These are phyloP conservation scores for Musa troglodytarum DNA, from an alignment of 176 grass and related monocot species.

Conservation along the genomic window DNA sequence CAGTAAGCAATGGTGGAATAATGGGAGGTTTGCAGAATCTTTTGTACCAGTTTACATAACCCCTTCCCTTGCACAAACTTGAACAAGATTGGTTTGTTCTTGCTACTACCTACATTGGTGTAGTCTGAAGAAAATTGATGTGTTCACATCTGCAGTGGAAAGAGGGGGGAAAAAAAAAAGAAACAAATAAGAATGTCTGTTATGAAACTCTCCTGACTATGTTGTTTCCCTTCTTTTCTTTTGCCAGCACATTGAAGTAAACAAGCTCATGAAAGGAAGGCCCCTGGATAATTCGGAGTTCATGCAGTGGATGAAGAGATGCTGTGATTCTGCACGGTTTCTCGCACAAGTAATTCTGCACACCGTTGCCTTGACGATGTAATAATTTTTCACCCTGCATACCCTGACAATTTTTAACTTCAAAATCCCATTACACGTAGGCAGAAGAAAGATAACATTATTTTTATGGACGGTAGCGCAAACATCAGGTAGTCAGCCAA, in stretches of 20 bases:
- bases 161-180: no score
- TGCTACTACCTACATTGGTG: not conserved
- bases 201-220: no score
- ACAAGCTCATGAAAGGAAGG: slow-evolving; percentile 74
- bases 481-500: no score
- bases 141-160: not conserved
- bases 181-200: no score
- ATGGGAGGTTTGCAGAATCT: not conserved
- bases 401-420: no score
- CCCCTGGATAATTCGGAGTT: slow-evolving; percentile 88
- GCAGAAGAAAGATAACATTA: no score
- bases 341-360: slow-evolving; percentile 41
- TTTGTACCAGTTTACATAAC: not conserved
- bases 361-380: no score
- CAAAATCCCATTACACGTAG: no score
- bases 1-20: not conserved
- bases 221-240: no score
- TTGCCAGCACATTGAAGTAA: slow-evolving; percentile 38
- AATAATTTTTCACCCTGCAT: no score
- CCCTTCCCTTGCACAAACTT: not conserved
- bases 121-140: not conserved
- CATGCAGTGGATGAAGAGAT: slow-evolving; percentile 96
- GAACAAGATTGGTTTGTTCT: not conserved
- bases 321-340: slow-evolving; percentile 61
- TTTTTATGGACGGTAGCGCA: no score